Conservation (phyloP, 352 stramenopile genomes). For the Pythium biforme region DNA sequence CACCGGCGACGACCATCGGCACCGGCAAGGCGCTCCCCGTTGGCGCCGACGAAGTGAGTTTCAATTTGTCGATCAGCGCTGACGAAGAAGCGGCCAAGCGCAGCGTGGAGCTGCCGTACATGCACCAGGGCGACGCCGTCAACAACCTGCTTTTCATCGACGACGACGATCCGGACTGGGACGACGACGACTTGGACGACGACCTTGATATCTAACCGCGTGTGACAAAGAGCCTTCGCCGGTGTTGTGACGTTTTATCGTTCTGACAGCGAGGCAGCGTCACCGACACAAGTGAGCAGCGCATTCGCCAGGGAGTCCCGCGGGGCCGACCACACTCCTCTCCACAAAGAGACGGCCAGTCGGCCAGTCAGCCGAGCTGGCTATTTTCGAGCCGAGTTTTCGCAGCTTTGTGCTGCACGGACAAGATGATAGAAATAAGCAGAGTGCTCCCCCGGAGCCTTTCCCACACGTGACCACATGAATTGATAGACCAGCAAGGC, state of each 20-base stretch:
- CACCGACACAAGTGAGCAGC: neutral
- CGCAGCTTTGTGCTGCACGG: too few species aligned
- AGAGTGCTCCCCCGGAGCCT: too few species aligned
- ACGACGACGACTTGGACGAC: slow-evolving; percentile 52
- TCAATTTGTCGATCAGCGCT: slow-evolving; percentile 65
- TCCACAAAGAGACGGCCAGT: too few species aligned
- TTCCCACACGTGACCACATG: neutral
- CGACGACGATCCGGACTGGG: slow-evolving; percentile 73
- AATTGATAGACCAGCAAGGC: neutral
- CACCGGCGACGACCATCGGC: slow-evolving; percentile 3
- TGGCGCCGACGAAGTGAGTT: slow-evolving; percentile 56
- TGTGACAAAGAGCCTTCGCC: too few species aligned
- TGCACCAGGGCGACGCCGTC: slow-evolving; percentile 41
- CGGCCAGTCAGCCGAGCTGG: neutral
- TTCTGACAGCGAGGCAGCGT: neutral
- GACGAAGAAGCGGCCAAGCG: slow-evolving; percentile 58
- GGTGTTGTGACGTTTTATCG: too few species aligned
- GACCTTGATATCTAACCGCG: slow-evolving; percentile 39
- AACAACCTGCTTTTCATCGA: slow-evolving; percentile 74
- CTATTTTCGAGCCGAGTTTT: neutral
- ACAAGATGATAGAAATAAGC: slow-evolving; percentile 5
- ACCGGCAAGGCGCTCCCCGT: slow-evolving; percentile 40
- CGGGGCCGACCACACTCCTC: too few species aligned
- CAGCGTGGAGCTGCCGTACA: slow-evolving; percentile 69
- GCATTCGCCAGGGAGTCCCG: too few species aligned